Conservation (phyloP, 2,329 filamentous ascomycete genomes). For the Fusarium burgessii region DNA sequence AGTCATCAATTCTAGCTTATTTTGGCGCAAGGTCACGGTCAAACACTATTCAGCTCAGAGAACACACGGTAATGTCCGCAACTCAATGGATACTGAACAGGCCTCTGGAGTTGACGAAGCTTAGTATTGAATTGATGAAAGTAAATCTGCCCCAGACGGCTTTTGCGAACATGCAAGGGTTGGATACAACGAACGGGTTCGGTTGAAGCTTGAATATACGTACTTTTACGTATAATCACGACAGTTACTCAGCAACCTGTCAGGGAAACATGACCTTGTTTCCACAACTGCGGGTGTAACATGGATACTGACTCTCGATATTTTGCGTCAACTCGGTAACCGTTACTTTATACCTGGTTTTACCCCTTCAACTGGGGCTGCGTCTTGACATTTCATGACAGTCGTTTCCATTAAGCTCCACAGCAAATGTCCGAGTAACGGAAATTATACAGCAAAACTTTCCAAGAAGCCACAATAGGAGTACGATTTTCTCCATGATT, state of each 20-base stretch:
- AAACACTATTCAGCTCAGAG: constrained; percentile 4
- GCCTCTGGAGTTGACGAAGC: constrained; percentile 6
- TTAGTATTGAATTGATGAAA: constrained; percentile 5
- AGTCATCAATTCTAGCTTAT: constrained; percentile 10
- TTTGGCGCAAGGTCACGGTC: constrained; percentile 3
- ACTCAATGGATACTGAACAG: constrained; percentile 4
- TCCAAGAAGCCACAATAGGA: constrained; percentile 5
- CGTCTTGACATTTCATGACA: constrained; percentile 1
- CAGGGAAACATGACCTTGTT: constrained; percentile 22
- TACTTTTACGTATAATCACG: constrained; percentile 7
- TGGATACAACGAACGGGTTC: constrained; percentile 10
- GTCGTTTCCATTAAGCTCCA: constrained; percentile 4
- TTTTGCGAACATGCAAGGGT: constrained; percentile 9
- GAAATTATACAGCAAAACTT: constrained; percentile 7
- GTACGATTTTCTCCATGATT: neutral
- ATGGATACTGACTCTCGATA: constrained; percentile 8
- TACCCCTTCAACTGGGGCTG: constrained; percentile 1
- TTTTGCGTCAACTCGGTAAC: constrained; percentile 16
- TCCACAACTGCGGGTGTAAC: constrained; percentile 22
- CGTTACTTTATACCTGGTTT: neutral
- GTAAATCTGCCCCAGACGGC: constrained; percentile 19
- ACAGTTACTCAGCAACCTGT: constrained; percentile 33
- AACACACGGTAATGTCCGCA: constrained; percentile 1
- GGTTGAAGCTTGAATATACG: constrained; percentile 2
- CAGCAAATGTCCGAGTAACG: constrained; percentile 12